These are phyloP conservation scores for Pestalotiopsis sp. DNA, from an alignment of 2,329 filamentous ascomycete genomes.

Conservation along the genomic window DNA sequence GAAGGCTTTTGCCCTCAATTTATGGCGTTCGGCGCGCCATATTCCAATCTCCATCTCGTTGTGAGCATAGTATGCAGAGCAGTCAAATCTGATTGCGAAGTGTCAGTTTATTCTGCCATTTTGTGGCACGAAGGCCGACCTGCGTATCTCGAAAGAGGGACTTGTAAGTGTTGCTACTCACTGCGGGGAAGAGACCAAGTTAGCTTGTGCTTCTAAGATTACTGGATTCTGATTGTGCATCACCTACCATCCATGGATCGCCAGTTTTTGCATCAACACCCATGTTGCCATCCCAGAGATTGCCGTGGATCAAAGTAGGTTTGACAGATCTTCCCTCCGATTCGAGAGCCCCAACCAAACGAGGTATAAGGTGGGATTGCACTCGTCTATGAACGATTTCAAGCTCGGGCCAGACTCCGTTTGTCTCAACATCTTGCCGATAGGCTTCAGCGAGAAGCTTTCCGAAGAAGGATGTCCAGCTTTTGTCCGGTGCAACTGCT, in stretches of 20 bases:
- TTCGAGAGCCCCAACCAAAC: slow-evolving; percentile 19
- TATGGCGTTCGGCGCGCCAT: slow-evolving; percentile 20
- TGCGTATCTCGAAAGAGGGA: too few relatives aligned
- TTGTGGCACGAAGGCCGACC: too few relatives aligned
- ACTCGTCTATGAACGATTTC: slow-evolving; percentile 20
- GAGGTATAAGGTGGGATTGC: slow-evolving; percentile 20
- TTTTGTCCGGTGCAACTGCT: slow-evolving; percentile 17
- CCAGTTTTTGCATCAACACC: slow-evolving; percentile 21
- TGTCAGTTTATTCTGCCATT: neutral
- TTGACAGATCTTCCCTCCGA: slow-evolving; percentile 19
- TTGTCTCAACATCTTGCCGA: slow-evolving; percentile 21
- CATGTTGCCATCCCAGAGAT: slow-evolving; percentile 26
- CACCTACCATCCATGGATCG: slow-evolving; percentile 17
- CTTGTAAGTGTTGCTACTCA: neutral
- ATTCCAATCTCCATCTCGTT: slow-evolving; percentile 25
- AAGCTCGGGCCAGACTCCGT: slow-evolving; percentile 25
- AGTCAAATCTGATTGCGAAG: slow-evolving; percentile 17
- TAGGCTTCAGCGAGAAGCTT: slow-evolving; percentile 25
- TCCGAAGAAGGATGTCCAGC: slow-evolving; percentile 22
- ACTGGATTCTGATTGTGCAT: neutral
- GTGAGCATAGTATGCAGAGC: slow-evolving; percentile 24
- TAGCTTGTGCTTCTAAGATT: neutral
- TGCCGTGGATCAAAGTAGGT: slow-evolving; percentile 23
- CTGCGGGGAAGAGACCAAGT: neutral
- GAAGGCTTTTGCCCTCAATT: slow-evolving; percentile 23